Conservation (phyloP, 1,139 yeast species). For the Blastobotrys niveus region DNA sequence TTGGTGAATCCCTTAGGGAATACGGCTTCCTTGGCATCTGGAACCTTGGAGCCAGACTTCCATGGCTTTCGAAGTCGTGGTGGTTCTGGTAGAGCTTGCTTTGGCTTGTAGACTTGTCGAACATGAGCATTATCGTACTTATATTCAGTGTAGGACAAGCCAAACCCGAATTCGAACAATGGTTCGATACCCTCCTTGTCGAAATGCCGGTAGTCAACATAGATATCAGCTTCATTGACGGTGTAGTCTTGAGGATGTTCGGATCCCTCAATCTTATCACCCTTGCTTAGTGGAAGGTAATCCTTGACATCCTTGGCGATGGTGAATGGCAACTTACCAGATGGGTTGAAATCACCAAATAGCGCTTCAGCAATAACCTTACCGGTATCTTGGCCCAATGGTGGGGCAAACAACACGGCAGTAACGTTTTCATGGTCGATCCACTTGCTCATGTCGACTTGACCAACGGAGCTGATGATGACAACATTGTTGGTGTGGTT, state of each 20-base stretch:
- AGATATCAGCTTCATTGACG: too few species aligned
- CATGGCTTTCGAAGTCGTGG: conserved; percentile 36
- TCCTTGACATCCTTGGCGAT: conserved; percentile 54
- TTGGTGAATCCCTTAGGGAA: conserved; percentile 38
- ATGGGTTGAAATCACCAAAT: conserved; percentile 57
- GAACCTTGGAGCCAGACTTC: conserved; percentile 31
- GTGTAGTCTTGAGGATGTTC: conserved; percentile 25
- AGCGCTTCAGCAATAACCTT: conserved; percentile 45
- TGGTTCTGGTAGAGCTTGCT: conserved; percentile 48
- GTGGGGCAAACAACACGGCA: conserved; percentile 51
- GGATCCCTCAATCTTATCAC: too few species aligned
- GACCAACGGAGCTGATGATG: conserved; percentile 53
- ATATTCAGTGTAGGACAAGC: conserved; percentile 57
- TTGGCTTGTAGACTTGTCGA: conserved; percentile 36
- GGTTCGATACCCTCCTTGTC: conserved; percentile 54
- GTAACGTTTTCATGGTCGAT: conserved; percentile 53
- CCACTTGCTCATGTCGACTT: conserved; percentile 55
- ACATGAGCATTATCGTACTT: too few species aligned
- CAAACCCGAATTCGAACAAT: conserved; percentile 57
- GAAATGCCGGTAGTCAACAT: conserved; percentile 48
- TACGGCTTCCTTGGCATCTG: conserved; percentile 45
- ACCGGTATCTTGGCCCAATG: conserved; percentile 54
- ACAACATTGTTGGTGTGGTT: conserved; percentile 47
- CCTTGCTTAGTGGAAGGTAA: conserved; percentile 47
- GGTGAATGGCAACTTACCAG: conserved; percentile 59